phyloP scores from a whole-genome alignment of 2,329 filamentous ascomycete species.

The Incumbomyces delicatus region DNA sequence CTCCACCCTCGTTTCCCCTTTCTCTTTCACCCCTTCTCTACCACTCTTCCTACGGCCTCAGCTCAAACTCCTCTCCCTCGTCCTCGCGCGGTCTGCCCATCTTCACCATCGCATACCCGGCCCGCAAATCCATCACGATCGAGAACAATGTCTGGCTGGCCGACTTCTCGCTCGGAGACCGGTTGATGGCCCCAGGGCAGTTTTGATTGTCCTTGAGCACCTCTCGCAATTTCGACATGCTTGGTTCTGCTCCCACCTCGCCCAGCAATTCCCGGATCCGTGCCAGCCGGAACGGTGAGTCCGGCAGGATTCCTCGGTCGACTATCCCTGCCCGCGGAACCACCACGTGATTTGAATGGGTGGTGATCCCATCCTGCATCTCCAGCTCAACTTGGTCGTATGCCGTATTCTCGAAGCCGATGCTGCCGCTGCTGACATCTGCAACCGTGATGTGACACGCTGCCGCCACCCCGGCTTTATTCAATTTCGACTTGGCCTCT shows the following conservation, averaged over 20 bases:
- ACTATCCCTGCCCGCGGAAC: constrained; percentile 18
- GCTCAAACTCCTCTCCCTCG: constrained; percentile 21
- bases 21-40: background rate
- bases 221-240: constrained; percentile 16
- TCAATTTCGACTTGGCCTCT: constrained; percentile 38
- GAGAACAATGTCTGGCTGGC: constrained; percentile 28
- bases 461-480: constrained; percentile 40
- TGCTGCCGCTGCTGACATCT: constrained; percentile 33
- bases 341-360: constrained; percentile 39
- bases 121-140: constrained; percentile 32
- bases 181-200: constrained; percentile 27
- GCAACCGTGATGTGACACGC: constrained; percentile 47
- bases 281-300: constrained; percentile 23
- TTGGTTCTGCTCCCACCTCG: constrained; percentile 12
- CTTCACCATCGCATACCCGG: constrained; percentile 24
- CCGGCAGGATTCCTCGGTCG: constrained; percentile 12
- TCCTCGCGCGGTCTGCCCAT: constrained; percentile 26
- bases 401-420: constrained; percentile 26
- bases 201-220: constrained; percentile 28
- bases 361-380: constrained; percentile 25
- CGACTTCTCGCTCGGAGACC: constrained; percentile 22
- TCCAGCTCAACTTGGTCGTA: constrained; percentile 9
- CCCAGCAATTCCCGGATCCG: constrained; percentile 24
- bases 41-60: constrained; percentile 18
- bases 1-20: no score